Evolutionary conservation across 441 rosid species (phyloP).

Genomic region (Kokia cookei): DNA sequence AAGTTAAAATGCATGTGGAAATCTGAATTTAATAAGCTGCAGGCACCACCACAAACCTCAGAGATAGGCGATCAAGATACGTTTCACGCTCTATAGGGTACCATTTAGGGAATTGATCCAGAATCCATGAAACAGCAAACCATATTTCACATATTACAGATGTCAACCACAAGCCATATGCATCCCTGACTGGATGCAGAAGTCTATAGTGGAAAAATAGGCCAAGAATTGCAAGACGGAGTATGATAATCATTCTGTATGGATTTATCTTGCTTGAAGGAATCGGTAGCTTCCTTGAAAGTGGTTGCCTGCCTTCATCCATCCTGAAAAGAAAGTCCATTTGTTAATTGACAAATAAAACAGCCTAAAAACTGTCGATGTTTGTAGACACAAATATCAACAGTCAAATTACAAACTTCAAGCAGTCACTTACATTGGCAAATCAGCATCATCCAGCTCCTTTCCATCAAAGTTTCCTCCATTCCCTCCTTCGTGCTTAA

Average conservation of each 20-base stretch:
- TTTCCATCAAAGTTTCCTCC: conserved; percentile 25
- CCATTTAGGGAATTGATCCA: conserved; percentile 82
- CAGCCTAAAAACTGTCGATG: not conserved
- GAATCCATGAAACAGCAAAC: conserved; percentile 79
- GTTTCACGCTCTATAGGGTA: conserved; percentile 64
- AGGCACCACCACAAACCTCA: conserved; percentile 31
- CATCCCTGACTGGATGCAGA: conserved; percentile 60
- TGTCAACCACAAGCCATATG: conserved; percentile 61
- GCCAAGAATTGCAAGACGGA: conserved; percentile 61
- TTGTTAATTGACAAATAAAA: conserved; percentile 3
- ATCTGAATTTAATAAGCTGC: not conserved
- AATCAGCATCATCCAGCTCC: conserved; percentile 48
- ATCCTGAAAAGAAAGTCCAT: conserved; percentile 32
- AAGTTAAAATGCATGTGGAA: not conserved
- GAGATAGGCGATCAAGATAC: conserved; percentile 61
- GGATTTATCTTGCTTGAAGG: conserved; percentile 75
- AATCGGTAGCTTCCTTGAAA: conserved; percentile 26
- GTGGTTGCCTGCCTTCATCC: too few relatives aligned
- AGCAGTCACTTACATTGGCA: conserved; percentile 49
- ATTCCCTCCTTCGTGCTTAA: conserved; percentile 48
- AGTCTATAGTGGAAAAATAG: conserved; percentile 72
- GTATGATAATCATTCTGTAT: conserved; percentile 55
- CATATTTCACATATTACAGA: conserved; percentile 25
- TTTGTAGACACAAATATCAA: not conserved
- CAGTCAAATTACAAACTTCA: not conserved